Percentiles rank a stretch among this genome's conserved stretches.
These are phyloP conservation scores for Boletus huronensis DNA, from an alignment of 768 basidiomycete genomes.

Conservation along the genomic window DNA sequence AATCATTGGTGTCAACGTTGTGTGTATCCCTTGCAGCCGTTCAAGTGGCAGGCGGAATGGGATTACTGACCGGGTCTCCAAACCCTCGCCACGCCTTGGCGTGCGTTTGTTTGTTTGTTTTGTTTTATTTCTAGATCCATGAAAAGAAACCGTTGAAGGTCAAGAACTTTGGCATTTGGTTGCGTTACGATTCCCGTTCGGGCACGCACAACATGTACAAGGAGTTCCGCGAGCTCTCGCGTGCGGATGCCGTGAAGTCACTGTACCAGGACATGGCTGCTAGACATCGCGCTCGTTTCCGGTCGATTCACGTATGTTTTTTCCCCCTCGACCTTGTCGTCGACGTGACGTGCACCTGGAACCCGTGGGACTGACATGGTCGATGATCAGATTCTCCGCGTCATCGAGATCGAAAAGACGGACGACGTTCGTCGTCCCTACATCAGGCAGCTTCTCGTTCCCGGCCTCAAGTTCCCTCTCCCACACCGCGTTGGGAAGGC, in stretches of 20 bases:
- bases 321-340: neutral
- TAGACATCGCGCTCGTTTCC: constrained; percentile 97
- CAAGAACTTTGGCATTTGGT: constrained; percentile 99
- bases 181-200: constrained; percentile 98
- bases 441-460: constrained; percentile 93
- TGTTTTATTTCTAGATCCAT: constrained; percentile 65
- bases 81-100: constrained; percentile 10
- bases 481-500: constrained; percentile 82
- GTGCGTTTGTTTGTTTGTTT: constrained; percentile 15
- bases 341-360: neutral
- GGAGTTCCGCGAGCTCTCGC: constrained; percentile 94
- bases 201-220: constrained; percentile 99
- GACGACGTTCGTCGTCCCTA: constrained; percentile 93
- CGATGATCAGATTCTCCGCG: constrained; percentile 79
- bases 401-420: constrained; percentile 91
- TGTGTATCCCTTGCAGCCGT: constrained; percentile 76
- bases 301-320: constrained; percentile 86
- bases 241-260: constrained; percentile 93
- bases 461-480: constrained; percentile 94
- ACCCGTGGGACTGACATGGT: neutral
- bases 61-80: constrained; percentile 45
- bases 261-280: constrained; percentile 99
- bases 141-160: constrained; percentile 98
- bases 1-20: constrained; percentile 97
- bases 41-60: constrained; percentile 86